Base-by-base conservation (phyloP, 169 alveolate genomes). In the Sarcocystis neurona region DNA sequence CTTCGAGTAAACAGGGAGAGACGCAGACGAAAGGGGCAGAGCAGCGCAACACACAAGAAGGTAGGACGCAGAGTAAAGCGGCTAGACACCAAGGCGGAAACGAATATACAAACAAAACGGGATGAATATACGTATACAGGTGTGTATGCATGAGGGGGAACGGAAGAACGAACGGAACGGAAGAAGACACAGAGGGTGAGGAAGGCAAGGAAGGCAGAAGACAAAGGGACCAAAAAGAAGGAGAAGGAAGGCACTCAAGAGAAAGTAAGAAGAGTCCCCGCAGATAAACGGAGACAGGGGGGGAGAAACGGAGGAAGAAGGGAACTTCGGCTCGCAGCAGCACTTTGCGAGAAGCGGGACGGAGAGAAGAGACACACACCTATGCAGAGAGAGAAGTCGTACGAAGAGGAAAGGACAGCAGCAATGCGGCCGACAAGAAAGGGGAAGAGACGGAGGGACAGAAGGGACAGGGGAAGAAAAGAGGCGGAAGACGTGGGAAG, bases 1-100 rank as follows among this genome's bases (percentile, higher is more conserved):
- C 99, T 72, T 60, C 46, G 56, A 5, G 46, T 30, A 75, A 75
- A n/a, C 79, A 70, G 77, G 12, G 20, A 27, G 44, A 41, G 68
- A 77, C 18, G 44, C 20, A 46, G 68, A 77, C 66, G 66, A 53
- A 23, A 53, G 66, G 23, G 30, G 23, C 23, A 53, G 23, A 53
- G n/a, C n/a, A n/a, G n/a, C n/a, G n/a, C n/a, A n/a, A n/a, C n/a
- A n/a, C n/a, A n/a, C n/a, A n/a, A n/a, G n/a, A n/a, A n/a, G n/a
- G n/a, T 5, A 27, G 63, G 63, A 12, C 27, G 84, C 12, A 27
- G 78, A 5, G 34, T 32, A 10, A 15, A 75, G 12, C 50, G 12
- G 30, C 84, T 15, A 34, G 15, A 8, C 10, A 34, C 12, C 63
- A 32, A 15, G 37, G 15, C 15, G 34, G 32, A 12, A 12, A 48